Base-by-base conservation (phyloP, 495 filamentous ascomycete species). In the Neurospora tetraspora region DNA sequence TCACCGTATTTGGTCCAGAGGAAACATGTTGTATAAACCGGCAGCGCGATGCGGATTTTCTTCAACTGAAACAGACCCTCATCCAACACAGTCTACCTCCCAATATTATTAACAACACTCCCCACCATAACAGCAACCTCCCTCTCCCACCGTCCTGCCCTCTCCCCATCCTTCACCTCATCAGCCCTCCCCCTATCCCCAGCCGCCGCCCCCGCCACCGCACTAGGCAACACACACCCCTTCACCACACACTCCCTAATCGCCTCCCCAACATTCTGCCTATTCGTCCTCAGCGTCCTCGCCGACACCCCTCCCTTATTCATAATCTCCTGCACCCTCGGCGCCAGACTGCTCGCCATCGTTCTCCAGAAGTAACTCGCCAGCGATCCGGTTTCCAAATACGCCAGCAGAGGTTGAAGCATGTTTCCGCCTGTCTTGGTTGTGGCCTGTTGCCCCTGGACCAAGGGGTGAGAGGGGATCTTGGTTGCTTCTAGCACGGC, bases 51-150 rank as follows among this genome's bases (percentile, higher is more conserved):
- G 3, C 10, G 0, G 7, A 5, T 10, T 20, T 43, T 18, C 45
- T n/a, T 8, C 18, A 18, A 20, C n/a, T n/a, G 4, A 20, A 4
- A 5, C 43, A n/a, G n/a, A 20, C 43, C 20, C 0, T 27, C n/a
- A 12, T 47, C n/a, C n/a, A 47, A 53, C 8, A 10, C n/a, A 8
- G 11, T 11, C 45, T 74, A 86, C 77, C 83, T 77, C 11, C 82
- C 83, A 2, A 84, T 72, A 71, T 83, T 84, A 36, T 81, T 81
- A 36, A 87, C 79, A 0, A 97, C 88, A 61, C 91, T 89, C 71
- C 92, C 90, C 70, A 97, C 92, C 94, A 99, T 97, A 40, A 99
- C 94, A 7, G 95, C 94, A 37, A 95, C 91, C 82, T 98, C 96
- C 71, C 94, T 88, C 78, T 98, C 96, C 91, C 93, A 97, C 3